These are phyloP conservation scores for Cornus kousa DNA, from an alignment of 148 eudicot species.

Conservation along the genomic window DNA sequence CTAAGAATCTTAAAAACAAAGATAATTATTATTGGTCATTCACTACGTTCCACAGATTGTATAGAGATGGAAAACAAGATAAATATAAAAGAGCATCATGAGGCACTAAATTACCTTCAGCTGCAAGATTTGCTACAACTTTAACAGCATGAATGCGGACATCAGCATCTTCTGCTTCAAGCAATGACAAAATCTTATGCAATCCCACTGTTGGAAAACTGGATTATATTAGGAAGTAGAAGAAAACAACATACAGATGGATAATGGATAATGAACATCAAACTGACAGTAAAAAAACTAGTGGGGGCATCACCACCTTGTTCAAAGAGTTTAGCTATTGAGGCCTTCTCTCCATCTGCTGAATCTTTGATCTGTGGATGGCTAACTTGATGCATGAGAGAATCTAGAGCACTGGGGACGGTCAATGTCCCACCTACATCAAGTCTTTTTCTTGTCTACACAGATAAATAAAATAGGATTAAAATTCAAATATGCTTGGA, in stretches of 20 bases:
- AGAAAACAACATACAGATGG: not conserved
- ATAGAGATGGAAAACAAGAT: not conserved
- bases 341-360: slow-evolving; percentile 59
- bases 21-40: not conserved
- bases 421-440: slow-evolving; percentile 43
- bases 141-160: slow-evolving; percentile 83
- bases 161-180: slow-evolving; percentile 83
- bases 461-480: slow-evolving; percentile 16
- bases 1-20: too few species aligned
- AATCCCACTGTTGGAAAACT: slow-evolving; percentile 59
- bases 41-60: not conserved
- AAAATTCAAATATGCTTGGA: slow-evolving; percentile 8
- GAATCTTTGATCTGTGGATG: slow-evolving; percentile 54
- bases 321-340: slow-evolving; percentile 89
- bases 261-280: not conserved
- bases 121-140: slow-evolving; percentile 88
- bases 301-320: slow-evolving; percentile 54
- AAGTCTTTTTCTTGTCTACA: slow-evolving; percentile 71
- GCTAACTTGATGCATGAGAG: slow-evolving; percentile 50
- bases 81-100: not conserved
- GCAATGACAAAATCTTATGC: slow-evolving; percentile 82
- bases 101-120: slow-evolving; percentile 60
- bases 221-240: slow-evolving; percentile 19
- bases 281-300: not conserved
- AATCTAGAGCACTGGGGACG: slow-evolving; percentile 39